Evolutionary conservation across 2,329 filamentous ascomycete genomes (phyloP), one percentile per base, ranked within the genome.

Genomic region (Trichoderma sp.): DNA sequence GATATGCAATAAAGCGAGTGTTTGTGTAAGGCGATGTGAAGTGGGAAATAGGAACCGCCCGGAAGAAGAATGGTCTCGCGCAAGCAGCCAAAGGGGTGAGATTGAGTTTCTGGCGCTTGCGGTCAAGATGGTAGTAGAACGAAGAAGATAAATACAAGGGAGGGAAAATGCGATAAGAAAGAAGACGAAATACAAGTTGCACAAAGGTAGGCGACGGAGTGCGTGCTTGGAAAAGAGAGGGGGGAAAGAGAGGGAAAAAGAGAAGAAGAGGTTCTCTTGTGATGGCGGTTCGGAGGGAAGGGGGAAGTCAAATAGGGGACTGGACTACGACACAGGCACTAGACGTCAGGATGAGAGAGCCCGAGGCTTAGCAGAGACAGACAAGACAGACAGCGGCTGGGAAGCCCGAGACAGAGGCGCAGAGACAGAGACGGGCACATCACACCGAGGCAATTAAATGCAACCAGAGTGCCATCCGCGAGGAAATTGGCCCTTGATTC

Each of bases 1-100:
- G 34, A 71, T 77, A 77, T 76, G 76, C 74, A 76, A 77, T 75
- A 74, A 72, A 69, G 72, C 73, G 74, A 73, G 73, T 63, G 63
- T 57, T 63, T 43, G 62, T 67, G 68, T 64, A 52, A 43, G 30
- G 30, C 30, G 30, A 34, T 10, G 30, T 44, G 26, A 45, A 30
- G n/a, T n/a, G 66, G 67, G 71, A 68, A 67, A 62, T 24, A 71
- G 41, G 28, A 26, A 64, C 39, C 58, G 50, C 70, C 64, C 67
- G 66, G 67, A 68, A 66, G 67, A 68, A 70, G 71, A 81, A 80
- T 70, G 77, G 69, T 69, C 67, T 59, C 59, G 63, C 65, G 62
- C 63, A 63, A 63, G 52, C 63, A 63, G 61, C 61, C 66, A 59
- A 34, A 45, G 54, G 47, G 39, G 21, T 39, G 57, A 39, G 43